These are phyloP conservation scores for Penicillium crystallinum DNA, from an alignment of 495 filamentous ascomycete species.

Conservation along the genomic window DNA sequence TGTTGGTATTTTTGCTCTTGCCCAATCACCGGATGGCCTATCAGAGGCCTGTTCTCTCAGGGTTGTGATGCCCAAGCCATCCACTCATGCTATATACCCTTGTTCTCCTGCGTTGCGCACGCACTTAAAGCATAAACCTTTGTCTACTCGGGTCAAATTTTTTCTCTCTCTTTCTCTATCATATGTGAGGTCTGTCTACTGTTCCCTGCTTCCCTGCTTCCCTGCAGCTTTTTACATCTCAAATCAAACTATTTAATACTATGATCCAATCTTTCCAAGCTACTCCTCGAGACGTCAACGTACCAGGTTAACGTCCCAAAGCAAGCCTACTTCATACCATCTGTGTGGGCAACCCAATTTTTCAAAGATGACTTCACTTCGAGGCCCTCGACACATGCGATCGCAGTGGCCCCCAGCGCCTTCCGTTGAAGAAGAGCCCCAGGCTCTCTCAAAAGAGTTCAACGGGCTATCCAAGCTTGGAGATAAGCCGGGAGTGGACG, in stretches of 20 bases:
- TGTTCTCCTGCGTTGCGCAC: slow-evolving; percentile 11
- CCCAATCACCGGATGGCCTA: slow-evolving; percentile 24
- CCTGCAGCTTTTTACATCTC: slow-evolving; percentile 2
- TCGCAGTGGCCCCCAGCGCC: slow-evolving; percentile 38
- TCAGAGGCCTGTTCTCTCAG: slow-evolving; percentile 12
- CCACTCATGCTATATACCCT: slow-evolving; percentile 22
- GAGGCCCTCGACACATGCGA: slow-evolving; percentile 17
- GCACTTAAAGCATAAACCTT: slow-evolving; percentile 8
- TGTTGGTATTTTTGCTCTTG: slow-evolving; percentile 16
- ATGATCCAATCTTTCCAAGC: slow-evolving; percentile 16
- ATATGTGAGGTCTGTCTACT: slow-evolving; percentile 5
- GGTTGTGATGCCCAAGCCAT: slow-evolving; percentile 24
- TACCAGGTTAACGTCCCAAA: slow-evolving; percentile 15
- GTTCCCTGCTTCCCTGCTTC: not conserved
- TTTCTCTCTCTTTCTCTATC: slow-evolving; percentile 2
- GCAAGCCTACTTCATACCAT: not conserved
- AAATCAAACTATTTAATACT: slow-evolving; percentile 16
- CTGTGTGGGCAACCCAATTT: slow-evolving; percentile 11
- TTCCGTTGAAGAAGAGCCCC: slow-evolving; percentile 41
- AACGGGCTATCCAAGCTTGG: slow-evolving; percentile 28
- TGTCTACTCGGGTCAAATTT: slow-evolving; percentile 15
- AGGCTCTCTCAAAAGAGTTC: slow-evolving; percentile 39
- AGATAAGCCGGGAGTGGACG: slow-evolving; percentile 35
- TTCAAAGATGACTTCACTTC: slow-evolving; percentile 23
- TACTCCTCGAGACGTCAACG: slow-evolving; percentile 14